Conservation (phyloP, 2,329 filamentous ascomycete species). For the Pestalotiopsis sp. region DNA sequence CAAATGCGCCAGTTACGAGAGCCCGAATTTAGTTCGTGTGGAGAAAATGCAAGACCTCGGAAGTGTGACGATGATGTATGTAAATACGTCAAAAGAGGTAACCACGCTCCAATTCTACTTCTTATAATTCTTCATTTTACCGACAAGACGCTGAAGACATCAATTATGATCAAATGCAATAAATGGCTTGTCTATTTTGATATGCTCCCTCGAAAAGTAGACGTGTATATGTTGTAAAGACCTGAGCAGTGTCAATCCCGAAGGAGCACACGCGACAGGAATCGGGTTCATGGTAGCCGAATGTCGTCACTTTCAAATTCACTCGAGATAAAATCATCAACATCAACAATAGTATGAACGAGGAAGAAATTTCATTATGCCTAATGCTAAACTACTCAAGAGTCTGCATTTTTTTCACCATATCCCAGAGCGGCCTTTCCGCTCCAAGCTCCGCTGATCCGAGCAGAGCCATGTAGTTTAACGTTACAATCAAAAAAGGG, state of each 20-base stretch:
- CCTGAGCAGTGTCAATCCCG: too few species aligned
- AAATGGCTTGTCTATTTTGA: too few species aligned
- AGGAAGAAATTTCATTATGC: constrained; percentile 16
- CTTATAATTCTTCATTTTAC: too few species aligned
- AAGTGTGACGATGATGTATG: background rate
- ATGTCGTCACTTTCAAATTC: background rate
- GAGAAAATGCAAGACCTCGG: background rate
- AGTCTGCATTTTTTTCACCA: constrained; percentile 12
- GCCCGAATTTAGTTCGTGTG: constrained; percentile 5
- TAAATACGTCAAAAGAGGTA: background rate
- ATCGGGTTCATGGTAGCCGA: background rate
- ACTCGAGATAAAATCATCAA: too few species aligned
- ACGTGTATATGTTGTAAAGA: too few species aligned
- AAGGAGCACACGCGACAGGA: background rate
- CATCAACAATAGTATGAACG: background rate
- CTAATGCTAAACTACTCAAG: constrained; percentile 14
- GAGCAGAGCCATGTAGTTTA: constrained; percentile 15
- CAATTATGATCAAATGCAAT: too few species aligned
- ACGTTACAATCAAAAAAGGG: constrained; percentile 14
- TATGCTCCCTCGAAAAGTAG: too few species aligned
- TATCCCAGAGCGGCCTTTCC: constrained; percentile 12
- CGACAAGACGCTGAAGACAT: too few species aligned
- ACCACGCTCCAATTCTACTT: background rate
- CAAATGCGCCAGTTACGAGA: constrained; percentile 1
- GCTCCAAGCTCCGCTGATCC: constrained; percentile 12